A percentile compares a stretch with the other conserved stretches of the same genome.
Evolutionary conservation across 257 asterid genomes (phyloP).

Genomic region (Nicotiana noctiflora): DNA sequence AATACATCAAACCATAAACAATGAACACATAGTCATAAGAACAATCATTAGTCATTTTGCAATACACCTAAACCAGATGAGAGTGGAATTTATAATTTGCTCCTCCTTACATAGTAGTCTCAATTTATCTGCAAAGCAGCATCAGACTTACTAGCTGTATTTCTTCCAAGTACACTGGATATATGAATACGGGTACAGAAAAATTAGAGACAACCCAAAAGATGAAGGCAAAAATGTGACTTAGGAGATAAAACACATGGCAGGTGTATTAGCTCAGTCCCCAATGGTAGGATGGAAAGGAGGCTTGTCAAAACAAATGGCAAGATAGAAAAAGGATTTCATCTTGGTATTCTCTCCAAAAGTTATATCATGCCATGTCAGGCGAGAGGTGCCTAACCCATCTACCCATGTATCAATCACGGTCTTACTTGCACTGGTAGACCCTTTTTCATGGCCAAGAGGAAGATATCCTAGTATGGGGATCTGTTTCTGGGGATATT

Average conservation of each 20-base stretch:
- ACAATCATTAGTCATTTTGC: not conserved
- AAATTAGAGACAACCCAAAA: not conserved
- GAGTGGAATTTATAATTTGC: not conserved
- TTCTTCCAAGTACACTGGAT: slow-evolving; percentile 4
- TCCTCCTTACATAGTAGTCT: not conserved
- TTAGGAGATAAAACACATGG: not conserved
- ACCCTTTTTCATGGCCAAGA: not conserved
- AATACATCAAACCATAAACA: slow-evolving; percentile 17
- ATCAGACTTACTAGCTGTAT: not conserved
- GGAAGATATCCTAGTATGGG: not conserved
- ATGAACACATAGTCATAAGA: slow-evolving; percentile 3
- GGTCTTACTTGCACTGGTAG: not conserved
- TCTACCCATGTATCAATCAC: not conserved
- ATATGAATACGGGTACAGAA: not conserved
- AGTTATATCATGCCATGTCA: not conserved
- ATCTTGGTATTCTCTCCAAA: not conserved
- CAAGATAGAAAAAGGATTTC: not conserved
- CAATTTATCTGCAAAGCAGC: not conserved
- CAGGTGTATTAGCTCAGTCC: not conserved
- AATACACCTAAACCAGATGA: not conserved
- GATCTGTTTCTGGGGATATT: not conserved
- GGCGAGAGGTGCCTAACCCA: not conserved
- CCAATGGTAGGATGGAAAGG: not conserved
- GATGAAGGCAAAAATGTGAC: not conserved
- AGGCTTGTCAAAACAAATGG: not conserved